These are phyloP conservation scores for Glebionis coronaria DNA, from an alignment of 129 eudicot species.

Conservation along the genomic window DNA sequence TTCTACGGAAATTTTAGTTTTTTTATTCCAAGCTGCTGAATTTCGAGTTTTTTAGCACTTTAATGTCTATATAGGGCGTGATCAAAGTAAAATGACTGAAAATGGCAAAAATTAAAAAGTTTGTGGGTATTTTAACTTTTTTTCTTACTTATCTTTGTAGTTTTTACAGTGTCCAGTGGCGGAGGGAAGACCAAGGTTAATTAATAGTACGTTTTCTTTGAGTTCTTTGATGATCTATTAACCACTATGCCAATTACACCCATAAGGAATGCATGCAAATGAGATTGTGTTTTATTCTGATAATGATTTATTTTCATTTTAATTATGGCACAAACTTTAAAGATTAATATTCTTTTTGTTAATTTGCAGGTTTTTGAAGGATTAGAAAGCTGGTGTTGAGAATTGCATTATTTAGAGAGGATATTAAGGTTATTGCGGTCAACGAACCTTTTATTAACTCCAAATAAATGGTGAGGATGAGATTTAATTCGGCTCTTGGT, in stretches of 20 bases:
- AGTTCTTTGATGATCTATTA: too few species aligned
- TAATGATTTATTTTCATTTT: background rate
- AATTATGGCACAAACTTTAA: background rate
- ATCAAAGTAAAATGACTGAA: too few species aligned
- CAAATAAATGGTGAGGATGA: constrained; percentile 67
- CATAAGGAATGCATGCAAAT: constrained; percentile 2
- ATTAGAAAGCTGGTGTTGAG: constrained; percentile 89
- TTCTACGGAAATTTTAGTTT: too few species aligned
- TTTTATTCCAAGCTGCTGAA: too few species aligned
- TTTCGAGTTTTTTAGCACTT: too few species aligned
- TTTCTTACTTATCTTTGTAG: background rate
- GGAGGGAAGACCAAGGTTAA: constrained; percentile 66
- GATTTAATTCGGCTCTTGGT: background rate
- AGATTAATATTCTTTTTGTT: too few species aligned
- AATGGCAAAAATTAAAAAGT: too few species aligned
- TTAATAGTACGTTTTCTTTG: too few species aligned
- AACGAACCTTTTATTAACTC: constrained; percentile 96
- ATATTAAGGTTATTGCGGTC: constrained; percentile 90
- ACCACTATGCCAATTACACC: background rate
- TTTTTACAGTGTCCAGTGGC: constrained; percentile 45
- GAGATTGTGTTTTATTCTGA: background rate
- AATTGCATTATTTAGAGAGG: constrained; percentile 85
- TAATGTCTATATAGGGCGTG: too few species aligned
- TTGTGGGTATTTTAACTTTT: too few species aligned
- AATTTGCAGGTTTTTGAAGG: constrained; percentile 97